phyloP scores from a whole-genome alignment of 495 filamentous ascomycete species.

The Cetradonia linearis region DNA sequence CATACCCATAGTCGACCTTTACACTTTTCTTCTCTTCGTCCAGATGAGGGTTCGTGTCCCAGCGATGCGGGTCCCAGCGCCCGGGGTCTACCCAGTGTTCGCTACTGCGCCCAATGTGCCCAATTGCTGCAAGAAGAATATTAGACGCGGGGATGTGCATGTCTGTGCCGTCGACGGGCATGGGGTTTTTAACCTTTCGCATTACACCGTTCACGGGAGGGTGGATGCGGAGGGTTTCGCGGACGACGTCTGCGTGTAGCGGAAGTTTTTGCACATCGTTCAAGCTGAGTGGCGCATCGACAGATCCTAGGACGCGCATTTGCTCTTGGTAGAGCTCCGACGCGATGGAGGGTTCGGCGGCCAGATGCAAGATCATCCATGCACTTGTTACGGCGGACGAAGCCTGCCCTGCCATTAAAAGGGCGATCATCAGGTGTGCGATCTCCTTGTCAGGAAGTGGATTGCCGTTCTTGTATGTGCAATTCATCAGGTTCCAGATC shows the following conservation, averaged over 20 bases:
- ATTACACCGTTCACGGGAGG: constrained; percentile 77
- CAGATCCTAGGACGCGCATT: constrained; percentile 46
- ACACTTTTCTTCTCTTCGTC: constrained; percentile 50
- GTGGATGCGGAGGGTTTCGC: constrained; percentile 72
- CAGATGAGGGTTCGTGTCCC: constrained; percentile 45
- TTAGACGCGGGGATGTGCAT: constrained; percentile 68
- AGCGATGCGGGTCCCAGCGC: constrained; percentile 82
- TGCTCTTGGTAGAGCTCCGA: constrained; percentile 73
- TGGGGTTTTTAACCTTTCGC: constrained; percentile 70
- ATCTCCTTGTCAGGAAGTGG: constrained; percentile 68
- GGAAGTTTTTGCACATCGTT: constrained; percentile 60
- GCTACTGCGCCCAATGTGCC: constrained; percentile 57
- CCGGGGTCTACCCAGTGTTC: constrained; percentile 72
- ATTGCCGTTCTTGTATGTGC: constrained; percentile 63
- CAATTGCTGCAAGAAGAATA: constrained; percentile 71
- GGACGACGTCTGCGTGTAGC: constrained; percentile 58
- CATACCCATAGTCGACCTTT: constrained; percentile 87
- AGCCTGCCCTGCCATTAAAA: constrained; percentile 84
- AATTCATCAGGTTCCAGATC: constrained; percentile 73
- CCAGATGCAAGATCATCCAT: constrained; percentile 75
- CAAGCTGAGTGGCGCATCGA: constrained; percentile 50
- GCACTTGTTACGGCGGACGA: constrained; percentile 70
- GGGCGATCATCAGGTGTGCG: constrained; percentile 84
- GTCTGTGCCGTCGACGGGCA: constrained; percentile 66
- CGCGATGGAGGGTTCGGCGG: constrained; percentile 58